Evolutionary conservation across 345 rosid species (phyloP), one percentile per base, ranked within the genome.

Genomic region (Gossypium turneri): DNA sequence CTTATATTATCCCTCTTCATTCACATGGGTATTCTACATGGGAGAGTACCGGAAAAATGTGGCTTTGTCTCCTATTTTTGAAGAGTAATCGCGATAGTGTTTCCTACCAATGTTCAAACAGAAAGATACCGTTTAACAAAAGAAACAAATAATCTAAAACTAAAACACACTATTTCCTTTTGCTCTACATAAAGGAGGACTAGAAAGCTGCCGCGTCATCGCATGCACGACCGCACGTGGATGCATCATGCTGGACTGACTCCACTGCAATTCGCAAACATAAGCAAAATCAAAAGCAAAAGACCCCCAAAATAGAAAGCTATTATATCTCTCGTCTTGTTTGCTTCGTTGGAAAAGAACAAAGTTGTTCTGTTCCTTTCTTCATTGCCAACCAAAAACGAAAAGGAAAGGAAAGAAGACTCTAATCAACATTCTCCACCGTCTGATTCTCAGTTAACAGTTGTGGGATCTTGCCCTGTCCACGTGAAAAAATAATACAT

Each of bases 191-290:
- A 3, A 2, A 65, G 13, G 24, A 57, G 27, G 15, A 58, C 2
- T 24, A 24, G 27, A 57, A 58, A 76, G 77, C 75, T 67, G 44
- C 59, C 60, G 4, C 60, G 61, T 63, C 71, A 59, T 12, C 8
- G 27, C 15, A 74, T 57, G 77, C 53, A 72, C 41, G 25, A 72
- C 27, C 41, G 73, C 85, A 79, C 76, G 85, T 77, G 87, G 75
- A 19, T 43, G 61, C 73, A 59, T 67, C 71, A 57, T 74, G 50
- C 3, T 3, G 60, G 63, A 53, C 25, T 55, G 38, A 53, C 25
- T 55, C 24, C 59, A 56, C 27, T 9, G 12, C 13, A 19, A 56
- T 11, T 59, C 7, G 63, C 38, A 59, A 24, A 58, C 13, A 20
- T 20, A 9, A 56, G 61, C 29, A 56, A 56, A 56, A 19, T 10